A percentile compares a stretch with the other conserved stretches of the same genome.
These are phyloP conservation scores for Cadophora sp. DNA, from an alignment of 2,329 filamentous ascomycete species.

Conservation along the genomic window DNA sequence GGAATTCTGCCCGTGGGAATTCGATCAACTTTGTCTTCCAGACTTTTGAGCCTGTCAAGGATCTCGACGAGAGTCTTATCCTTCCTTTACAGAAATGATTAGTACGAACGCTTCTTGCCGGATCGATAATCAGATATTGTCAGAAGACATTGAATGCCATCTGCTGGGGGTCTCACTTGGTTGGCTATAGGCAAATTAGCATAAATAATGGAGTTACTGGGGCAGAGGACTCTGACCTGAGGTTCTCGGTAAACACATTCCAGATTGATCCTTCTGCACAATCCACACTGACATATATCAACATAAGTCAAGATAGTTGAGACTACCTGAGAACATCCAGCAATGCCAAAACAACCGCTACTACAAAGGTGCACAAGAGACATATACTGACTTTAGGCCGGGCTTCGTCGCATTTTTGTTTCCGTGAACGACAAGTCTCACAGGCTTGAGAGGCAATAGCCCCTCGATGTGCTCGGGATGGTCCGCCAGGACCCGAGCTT, in stretches of 20 bases:
- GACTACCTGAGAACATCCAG: not conserved
- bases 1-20: slow-evolving; percentile 34
- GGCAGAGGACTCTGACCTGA: slow-evolving; percentile 3
- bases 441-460: slow-evolving; percentile 62
- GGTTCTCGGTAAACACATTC: slow-evolving; percentile 61
- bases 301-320: not conserved
- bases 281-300: slow-evolving; percentile 52
- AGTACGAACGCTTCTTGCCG: slow-evolving; percentile 20
- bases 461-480: slow-evolving; percentile 47
- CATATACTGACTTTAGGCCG: slow-evolving; percentile 53
- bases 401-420: slow-evolving; percentile 69
- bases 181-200: slow-evolving; percentile 51
- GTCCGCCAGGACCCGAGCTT: slow-evolving; percentile 22
- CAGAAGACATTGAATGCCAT: slow-evolving; percentile 6
- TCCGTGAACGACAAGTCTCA: slow-evolving; percentile 64
- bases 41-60: slow-evolving; percentile 58
- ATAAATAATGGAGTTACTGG: not conserved
- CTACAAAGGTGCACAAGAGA: not conserved
- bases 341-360: not conserved
- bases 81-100: slow-evolving; percentile 53
- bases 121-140: slow-evolving; percentile 6
- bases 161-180: slow-evolving; percentile 57
- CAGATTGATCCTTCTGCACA: slow-evolving; percentile 62
- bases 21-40: slow-evolving; percentile 63
- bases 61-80: slow-evolving; percentile 69